phyloP scores from a whole-genome alignment of 768 basidiomycete genomes.

The Lentinula sp. region DNA sequence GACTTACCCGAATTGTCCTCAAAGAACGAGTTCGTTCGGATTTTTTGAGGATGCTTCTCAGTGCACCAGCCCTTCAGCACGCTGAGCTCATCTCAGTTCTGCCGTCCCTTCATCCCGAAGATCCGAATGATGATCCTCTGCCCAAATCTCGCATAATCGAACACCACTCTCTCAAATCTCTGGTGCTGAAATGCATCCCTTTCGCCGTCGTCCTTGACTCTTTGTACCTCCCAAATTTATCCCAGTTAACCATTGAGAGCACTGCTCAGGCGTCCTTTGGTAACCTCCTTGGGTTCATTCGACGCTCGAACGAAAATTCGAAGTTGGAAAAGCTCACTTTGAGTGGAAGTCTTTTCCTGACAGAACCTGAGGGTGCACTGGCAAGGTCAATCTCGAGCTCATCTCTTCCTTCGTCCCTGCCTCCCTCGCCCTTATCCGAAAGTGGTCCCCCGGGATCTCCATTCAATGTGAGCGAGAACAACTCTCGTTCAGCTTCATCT shows the following conservation, averaged over 20 bases:
- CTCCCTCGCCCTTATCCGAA: neutral
- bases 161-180: neutral
- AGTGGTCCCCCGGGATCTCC: neutral
- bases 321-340: neutral
- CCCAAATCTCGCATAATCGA: constrained; percentile 3
- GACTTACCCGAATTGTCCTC: neutral
- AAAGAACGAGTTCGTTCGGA: constrained; percentile 3
- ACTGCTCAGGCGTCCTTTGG: constrained; percentile 1
- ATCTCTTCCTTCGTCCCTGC: neutral
- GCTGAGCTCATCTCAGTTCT: constrained; percentile 1
- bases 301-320: neutral
- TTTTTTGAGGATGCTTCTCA: constrained; percentile 3
- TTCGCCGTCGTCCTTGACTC: constrained; percentile 1
- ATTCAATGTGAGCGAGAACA: neutral
- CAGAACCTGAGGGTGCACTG: neutral
- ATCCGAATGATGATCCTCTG: neutral
- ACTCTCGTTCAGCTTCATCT: neutral
- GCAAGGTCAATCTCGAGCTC: neutral
- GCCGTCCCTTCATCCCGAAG: constrained; percentile 2
- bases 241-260: neutral
- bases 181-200: neutral
- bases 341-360: neutral
- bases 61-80: neutral
- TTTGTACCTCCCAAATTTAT: neutral
- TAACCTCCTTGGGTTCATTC: neutral